Conservation (phyloP, 805 yeast genomes). For the Candida argentea region DNA sequence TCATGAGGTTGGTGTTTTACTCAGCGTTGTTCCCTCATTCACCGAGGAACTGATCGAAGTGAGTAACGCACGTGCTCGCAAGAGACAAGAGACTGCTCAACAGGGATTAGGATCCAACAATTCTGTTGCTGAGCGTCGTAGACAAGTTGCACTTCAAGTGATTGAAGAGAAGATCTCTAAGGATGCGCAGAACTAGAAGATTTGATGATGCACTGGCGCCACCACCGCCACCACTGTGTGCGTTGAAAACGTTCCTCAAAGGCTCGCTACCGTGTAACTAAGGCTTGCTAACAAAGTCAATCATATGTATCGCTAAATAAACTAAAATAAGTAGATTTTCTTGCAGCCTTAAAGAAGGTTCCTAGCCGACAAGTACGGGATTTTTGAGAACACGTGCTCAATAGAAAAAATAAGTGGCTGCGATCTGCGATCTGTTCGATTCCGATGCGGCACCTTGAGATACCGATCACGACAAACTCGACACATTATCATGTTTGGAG, state of each 20-base stretch:
- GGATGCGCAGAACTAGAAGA: slow-evolving; percentile 5
- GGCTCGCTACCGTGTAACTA: not conserved
- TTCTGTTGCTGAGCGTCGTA: slow-evolving; percentile 61
- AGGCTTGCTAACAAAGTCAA: not conserved
- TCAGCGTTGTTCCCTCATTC: slow-evolving; percentile 51
- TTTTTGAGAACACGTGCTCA: no score
- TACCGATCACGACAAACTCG: no score
- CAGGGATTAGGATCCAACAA: slow-evolving; percentile 29
- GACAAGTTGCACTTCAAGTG: slow-evolving; percentile 68
- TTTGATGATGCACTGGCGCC: not conserved
- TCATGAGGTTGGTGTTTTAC: slow-evolving; percentile 25
- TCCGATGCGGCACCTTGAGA: no score
- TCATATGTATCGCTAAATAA: no score
- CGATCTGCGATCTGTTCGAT: no score
- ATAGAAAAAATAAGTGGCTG: no score
- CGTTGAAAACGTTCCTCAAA: not conserved
- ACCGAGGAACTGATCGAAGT: slow-evolving; percentile 61
- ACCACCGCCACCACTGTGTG: not conserved
- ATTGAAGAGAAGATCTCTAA: slow-evolving; percentile 51
- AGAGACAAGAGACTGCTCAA: slow-evolving; percentile 42
- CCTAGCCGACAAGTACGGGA: no score
- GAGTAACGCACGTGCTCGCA: slow-evolving; percentile 60
- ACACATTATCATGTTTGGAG: no score
- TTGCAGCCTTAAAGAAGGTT: no score
- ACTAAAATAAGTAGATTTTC: no score